Base-by-base conservation (phyloP, 371 early-diverging fungal species). In the Mucor mucedo region DNA sequence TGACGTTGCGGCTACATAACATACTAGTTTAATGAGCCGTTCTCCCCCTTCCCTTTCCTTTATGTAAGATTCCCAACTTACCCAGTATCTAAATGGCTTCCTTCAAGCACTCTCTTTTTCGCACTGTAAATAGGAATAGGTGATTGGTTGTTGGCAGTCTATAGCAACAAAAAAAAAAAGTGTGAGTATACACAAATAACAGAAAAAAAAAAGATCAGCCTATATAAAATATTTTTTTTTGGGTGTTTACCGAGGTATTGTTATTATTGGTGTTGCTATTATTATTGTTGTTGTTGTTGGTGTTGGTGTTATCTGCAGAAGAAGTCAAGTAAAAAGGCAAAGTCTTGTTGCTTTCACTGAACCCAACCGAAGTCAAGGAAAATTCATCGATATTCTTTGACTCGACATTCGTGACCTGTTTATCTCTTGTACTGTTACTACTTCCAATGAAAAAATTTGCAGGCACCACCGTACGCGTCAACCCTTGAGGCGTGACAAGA, bases 391-490 rank as follows among this genome's bases (percentile, higher is more conserved):
- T 13, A n/a, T 41, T 56, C 27, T 16, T 8, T 28, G 27, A 40
- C 5, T 32, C 44, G 16, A 9, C 16, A 5, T n/a, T 45, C 14
- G 7, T 14, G 14, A 21, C 21, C 16, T 10, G 9, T 32, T 4
- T 40, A 35, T 53, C 40, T 28, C 21, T 52, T 4, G 52, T 10
- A n/a, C 41, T 60, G 5, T n/a, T 35, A 8, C 35, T 21, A 21
- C 21, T 32, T 28, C 55, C 54, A 35, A 42, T 38, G 7, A 65
- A 59, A 28, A 27, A 16, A n/a, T 55, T 59, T 16, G 52, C 60
- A 10, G 59, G 45, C 2, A 69, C 63, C 32, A 56, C 54, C n/a
- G 65, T 62, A 59, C 69, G 63, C 41, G 71, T 71, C 11, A 69
- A 45, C 39, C 60, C 62, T 53, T 69, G 63, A 57, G 69, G 45